Base-by-base conservation (phyloP, 2,329 filamentous ascomycete species). In the Colletotrichum chrysophilum region DNA sequence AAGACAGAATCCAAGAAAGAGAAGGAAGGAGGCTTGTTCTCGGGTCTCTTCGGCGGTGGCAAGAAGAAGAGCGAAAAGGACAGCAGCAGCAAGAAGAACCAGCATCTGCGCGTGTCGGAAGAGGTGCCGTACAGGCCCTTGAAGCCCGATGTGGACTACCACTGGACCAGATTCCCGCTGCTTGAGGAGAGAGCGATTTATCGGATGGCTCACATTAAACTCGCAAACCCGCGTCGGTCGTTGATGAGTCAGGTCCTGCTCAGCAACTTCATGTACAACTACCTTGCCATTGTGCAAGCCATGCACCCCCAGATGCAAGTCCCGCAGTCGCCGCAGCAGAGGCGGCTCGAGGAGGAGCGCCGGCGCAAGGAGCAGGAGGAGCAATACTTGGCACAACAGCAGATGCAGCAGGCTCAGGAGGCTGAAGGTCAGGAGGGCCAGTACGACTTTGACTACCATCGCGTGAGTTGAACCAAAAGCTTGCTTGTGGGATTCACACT, bases 231-330 rank as follows among this genome's bases (percentile, higher is more conserved):
- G 48, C 93, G 96, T 60, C 93, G 97, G 71, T 94, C 96, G 55
- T 87, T 99, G 67, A 94, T 98, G 82, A 98, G 96, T 76, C 97
- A 99, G 84, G 97, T 99, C 26, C 89, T 99, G 75, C 91, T 99
- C 79, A 98, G 96, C 86, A 99, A 99, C 84, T 99, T 99, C 85
- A 99, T 99, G 97, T 99, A 99, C 87, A 97, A 96, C 73, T 99
- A 99, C 84, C 91, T 99, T 78, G 97, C 97, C 77, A 99, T 98
- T 84, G 97, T 99, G 61, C 97, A 99, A 86, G 96, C 97, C 81
- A 98, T 98, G 95, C 97, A 99, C 84, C 97, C 97, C 58, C 95
- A 98, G 82, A 95, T 98, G 86, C 95, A 97, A 80, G 93, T 98
- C 58, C 95, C 95, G n/a, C 91, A 94, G 43, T 96, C 94, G 18